Conservation (phyloP, 331 rosid genomes). For the Prunus yedoensis region DNA sequence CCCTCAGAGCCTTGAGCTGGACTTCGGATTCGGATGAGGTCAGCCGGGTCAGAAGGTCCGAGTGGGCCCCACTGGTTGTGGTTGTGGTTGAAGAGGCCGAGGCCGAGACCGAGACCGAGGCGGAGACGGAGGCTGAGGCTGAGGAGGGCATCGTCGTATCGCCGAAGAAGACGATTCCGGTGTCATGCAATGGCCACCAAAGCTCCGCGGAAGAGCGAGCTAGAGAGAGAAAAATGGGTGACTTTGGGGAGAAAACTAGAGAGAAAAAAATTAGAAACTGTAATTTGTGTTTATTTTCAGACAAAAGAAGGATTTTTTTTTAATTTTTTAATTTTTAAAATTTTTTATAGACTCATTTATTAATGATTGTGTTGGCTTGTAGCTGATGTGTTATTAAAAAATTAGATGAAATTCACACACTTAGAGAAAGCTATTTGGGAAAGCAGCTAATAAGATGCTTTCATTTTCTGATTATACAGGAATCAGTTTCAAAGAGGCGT, state of each 20-base stretch:
- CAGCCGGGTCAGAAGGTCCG: constrained; percentile 60
- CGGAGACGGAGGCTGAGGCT: constrained; percentile 14
- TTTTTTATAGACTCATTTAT: no score
- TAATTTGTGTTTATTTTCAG: neutral
- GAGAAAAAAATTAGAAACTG: neutral
- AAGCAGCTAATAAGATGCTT: no score
- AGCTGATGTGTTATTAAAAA: no score
- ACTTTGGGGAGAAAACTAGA: neutral
- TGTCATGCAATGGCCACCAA: constrained; percentile 40
- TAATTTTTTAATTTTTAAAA: no score
- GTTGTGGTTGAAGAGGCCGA: constrained; percentile 37
- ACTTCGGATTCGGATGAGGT: constrained; percentile 52
- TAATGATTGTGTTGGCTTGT: no score
- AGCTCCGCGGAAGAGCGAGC: constrained; percentile 9
- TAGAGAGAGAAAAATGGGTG: neutral
- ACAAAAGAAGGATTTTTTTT: neutral
- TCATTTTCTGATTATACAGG: no score
- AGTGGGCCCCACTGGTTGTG: constrained; percentile 25
- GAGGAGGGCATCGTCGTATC: constrained; percentile 35
- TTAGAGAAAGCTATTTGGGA: no score
- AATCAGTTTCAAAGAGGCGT: no score
- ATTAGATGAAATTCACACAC: no score
- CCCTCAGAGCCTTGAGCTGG: constrained; percentile 81
- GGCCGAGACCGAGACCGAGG: constrained; percentile 24
- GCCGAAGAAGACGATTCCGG: constrained; percentile 15